These are phyloP conservation scores for Spathaspora sp. DNA, from an alignment of 805 yeast genomes.

Conservation along the genomic window DNA sequence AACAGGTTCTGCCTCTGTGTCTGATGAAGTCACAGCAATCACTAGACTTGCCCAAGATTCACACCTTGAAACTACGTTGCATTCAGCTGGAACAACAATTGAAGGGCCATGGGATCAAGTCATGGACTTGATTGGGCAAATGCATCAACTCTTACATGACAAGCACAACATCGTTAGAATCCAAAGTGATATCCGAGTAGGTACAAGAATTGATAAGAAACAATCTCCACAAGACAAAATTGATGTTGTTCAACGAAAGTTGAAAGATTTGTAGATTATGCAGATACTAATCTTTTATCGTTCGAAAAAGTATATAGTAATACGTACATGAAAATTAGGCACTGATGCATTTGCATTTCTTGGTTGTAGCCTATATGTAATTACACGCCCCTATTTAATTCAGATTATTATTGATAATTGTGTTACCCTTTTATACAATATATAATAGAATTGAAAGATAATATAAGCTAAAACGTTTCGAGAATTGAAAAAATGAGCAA, in stretches of 20 bases:
- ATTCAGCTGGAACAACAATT: slow-evolving; percentile 90
- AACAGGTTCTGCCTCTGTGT: slow-evolving; percentile 71
- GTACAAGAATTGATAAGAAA: slow-evolving; percentile 74
- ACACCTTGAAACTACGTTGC: slow-evolving; percentile 65
- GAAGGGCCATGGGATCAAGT: slow-evolving; percentile 94
- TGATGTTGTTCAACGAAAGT: slow-evolving; percentile 55
- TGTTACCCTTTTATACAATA: slow-evolving; percentile 1
- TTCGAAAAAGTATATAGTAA: not conserved
- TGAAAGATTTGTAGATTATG: slow-evolving; percentile 9
- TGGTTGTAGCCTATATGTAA: too few relatives aligned
- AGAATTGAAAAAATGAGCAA: slow-evolving; percentile 1
- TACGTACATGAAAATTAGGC: too few relatives aligned
- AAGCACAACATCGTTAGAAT: slow-evolving; percentile 69
- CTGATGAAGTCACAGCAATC: slow-evolving; percentile 72
- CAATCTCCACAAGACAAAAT: slow-evolving; percentile 75
- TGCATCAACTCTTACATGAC: slow-evolving; percentile 68
- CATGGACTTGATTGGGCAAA: slow-evolving; percentile 68
- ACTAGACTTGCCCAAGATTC: slow-evolving; percentile 62
- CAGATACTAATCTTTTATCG: not conserved
- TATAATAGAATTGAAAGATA: slow-evolving; percentile 3
- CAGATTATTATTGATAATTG: not conserved
- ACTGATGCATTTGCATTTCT: too few relatives aligned
- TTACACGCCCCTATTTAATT: not conserved
- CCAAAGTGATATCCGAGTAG: slow-evolving; percentile 83
- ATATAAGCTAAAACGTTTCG: slow-evolving; percentile 4